Base-by-base conservation (phyloP, 148 eudicot species). In the Hydrangea macrophylla region DNA sequence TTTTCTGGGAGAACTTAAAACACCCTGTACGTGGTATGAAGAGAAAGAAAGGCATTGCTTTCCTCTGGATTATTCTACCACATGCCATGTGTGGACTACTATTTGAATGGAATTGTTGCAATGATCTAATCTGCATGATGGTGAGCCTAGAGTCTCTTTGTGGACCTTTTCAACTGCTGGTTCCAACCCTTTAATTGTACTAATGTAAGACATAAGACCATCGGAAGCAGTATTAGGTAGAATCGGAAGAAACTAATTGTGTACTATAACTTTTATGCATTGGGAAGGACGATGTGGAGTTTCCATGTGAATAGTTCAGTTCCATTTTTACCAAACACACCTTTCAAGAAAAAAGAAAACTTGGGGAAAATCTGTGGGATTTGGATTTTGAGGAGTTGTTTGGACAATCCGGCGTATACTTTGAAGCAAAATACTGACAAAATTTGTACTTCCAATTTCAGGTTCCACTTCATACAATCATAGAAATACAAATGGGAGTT, bases 401-500 rank as follows among this genome's bases (percentile, higher is more conserved):
- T 33, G 24, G 2, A 9, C 51, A 25, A 67, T 36, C 26, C 5
- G 58, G 35, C n/a, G 2, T 67, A 35, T 35, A 1, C 8, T 68
- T 53, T 39, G 25, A 70, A 50, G 27, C 53, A 59, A 10, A 60
- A 15, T 66, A 51, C 60, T 64, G 54, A 63, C 27, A 42, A 35
- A 62, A n/a, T 56, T 69, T 10, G 23, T 31, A 4, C 13, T 72
- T 24, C 45, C 25, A 67, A 74, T 61, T 81, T 68, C 84, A 94
- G 98, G 75, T 94, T 80, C 99, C 99, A n/a, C 92, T 94, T 42
- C 99, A 94, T 77, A 94, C 99, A 55, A 94, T 91, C 44, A 91
- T 94, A 74, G 99, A 94, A 85, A 94, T 94, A 75, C 96, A 89
- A 73, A 94, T 91, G 99, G 99, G 99, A 55, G 99, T 94, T 53